A percentile compares a stretch with the other conserved stretches of the same genome.
These are phyloP conservation scores for Pythium oligandrum DNA, from an alignment of 352 stramenopile genomes.

Conservation along the genomic window DNA sequence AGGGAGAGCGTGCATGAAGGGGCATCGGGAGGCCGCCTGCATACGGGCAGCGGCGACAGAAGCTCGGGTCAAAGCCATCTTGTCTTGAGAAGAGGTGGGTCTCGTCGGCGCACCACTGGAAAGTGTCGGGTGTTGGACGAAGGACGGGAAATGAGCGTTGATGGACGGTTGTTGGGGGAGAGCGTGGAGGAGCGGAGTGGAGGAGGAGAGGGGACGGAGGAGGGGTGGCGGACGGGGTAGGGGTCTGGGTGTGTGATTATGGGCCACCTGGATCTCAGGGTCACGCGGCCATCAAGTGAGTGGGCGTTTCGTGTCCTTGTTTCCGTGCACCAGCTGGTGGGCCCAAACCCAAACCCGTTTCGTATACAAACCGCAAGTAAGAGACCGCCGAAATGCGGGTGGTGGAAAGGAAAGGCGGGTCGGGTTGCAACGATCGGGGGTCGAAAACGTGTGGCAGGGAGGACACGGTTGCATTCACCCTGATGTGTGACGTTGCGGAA, in stretches of 20 bases:
- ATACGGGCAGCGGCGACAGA: conserved; percentile 62
- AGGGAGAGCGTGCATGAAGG: conserved; percentile 80
- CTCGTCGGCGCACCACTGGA: no score
- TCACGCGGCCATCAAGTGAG: neutral
- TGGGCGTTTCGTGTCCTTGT: conserved; percentile 14
- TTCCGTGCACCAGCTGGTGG: conserved; percentile 2
- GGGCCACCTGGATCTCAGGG: neutral
- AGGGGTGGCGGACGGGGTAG: no score
- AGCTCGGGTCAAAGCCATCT: conserved; percentile 65
- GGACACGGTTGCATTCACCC: no score
- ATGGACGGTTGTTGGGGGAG: no score
- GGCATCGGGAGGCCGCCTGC: conserved; percentile 71
- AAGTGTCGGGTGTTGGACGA: conserved; percentile 19
- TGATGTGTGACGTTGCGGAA: no score
- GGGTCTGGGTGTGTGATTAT: neutral
- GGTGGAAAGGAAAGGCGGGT: conserved; percentile 6
- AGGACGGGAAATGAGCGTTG: conserved; percentile 22
- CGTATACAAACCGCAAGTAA: conserved; percentile 21
- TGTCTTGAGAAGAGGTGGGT: conserved; percentile 7
- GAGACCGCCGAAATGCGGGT: conserved; percentile 19
- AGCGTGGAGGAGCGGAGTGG: no score
- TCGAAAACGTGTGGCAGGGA: conserved; percentile 5
- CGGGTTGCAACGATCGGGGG: neutral
- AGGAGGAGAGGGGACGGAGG: no score
- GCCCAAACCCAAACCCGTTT: conserved; percentile 9